Base-by-base conservation (phyloP, 345 rosid species). In the Mallotus nudiflorus region DNA sequence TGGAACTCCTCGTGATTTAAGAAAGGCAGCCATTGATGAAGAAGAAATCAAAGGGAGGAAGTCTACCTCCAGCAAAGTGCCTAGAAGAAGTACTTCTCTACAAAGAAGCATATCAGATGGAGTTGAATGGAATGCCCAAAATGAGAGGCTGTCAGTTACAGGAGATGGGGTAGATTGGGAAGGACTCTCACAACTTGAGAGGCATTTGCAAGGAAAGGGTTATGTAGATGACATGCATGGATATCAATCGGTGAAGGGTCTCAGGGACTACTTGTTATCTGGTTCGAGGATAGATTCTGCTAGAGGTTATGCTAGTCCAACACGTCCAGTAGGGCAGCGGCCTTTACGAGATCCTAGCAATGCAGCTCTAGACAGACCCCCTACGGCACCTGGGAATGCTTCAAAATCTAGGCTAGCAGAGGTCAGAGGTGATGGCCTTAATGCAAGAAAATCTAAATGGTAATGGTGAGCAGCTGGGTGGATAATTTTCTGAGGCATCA, bases 21-120 rank as follows among this genome's bases (percentile, higher is more conserved):
- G 88, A 68, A 75, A 67, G 50, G 40, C 69, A 48, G 73, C 68
- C 11, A 35, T 68, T 29, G 81, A 81, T 20, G 90, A 85, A 75
- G 90, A 77, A 54, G 89, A 81, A 45, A 80, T 69, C 66, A 88
- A 70, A 78, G 88, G 83, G 6, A 87, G 96, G 77, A 90, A 86
- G 71, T 79, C 96, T 51, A 81, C 87, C 72, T 87, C 92, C 12
- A 78, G 79, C 55, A 82, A 66, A 74, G 66, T 69, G 51, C 71
- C 87, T 33, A 84, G 91, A 79, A 88, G 82, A 63, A 86, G 78
- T 55, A 75, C 87, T 62, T 83, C 93, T 63, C 76, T 90, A 67
- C 99, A 86, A 40, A 81, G 97, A 76, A 92, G 93, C 74, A 75
- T 84, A 72, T 95, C 97, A 0, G 97, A 95, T 75, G 93, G 91